Conservation (phyloP, 2,329 filamentous ascomycete genomes). For the Sarocladium brachiariae region DNA sequence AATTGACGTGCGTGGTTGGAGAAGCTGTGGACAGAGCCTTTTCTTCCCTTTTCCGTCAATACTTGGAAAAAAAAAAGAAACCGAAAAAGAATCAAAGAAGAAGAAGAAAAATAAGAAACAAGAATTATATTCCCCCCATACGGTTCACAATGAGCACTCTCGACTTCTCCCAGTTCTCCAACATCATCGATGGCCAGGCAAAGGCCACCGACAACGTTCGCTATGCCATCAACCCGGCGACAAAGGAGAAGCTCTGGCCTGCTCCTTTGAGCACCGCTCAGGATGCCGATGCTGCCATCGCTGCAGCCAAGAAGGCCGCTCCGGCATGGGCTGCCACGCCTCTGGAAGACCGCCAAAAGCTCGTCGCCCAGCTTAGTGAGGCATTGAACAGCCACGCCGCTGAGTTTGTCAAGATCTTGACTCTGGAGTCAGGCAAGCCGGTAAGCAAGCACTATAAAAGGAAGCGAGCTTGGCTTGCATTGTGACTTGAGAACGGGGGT, state of each 20-base stretch:
- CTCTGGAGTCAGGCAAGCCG: conserved; percentile 11
- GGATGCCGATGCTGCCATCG: conserved; percentile 9
- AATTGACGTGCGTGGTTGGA: too few relatives aligned
- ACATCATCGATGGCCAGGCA: not conserved
- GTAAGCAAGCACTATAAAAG: not conserved
- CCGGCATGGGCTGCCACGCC: conserved; percentile 8
- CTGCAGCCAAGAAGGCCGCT: conserved; percentile 7
- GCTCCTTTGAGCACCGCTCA: conserved; percentile 7
- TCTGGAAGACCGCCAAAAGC: conserved; percentile 2
- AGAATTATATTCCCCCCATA: too few relatives aligned
- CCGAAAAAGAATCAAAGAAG: too few relatives aligned
- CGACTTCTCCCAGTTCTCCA: conserved; percentile 2
- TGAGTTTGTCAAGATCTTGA: conserved; percentile 5
- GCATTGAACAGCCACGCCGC: conserved; percentile 2
- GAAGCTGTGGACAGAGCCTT: too few relatives aligned
- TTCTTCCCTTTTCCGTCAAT: too few relatives aligned
- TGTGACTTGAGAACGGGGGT: too few relatives aligned
- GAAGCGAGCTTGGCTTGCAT: not conserved
- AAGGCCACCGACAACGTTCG: not conserved
- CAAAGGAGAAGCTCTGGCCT: conserved; percentile 3
- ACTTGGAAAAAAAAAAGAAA: too few relatives aligned
- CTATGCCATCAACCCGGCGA: conserved; percentile 11
- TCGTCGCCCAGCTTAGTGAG: conserved; percentile 8
- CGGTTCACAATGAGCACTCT: not conserved
- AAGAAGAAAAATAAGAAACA: too few relatives aligned